Evolutionary conservation across 495 filamentous ascomycete genomes (phyloP).

Genomic region (Neurospora tetrasperma): DNA sequence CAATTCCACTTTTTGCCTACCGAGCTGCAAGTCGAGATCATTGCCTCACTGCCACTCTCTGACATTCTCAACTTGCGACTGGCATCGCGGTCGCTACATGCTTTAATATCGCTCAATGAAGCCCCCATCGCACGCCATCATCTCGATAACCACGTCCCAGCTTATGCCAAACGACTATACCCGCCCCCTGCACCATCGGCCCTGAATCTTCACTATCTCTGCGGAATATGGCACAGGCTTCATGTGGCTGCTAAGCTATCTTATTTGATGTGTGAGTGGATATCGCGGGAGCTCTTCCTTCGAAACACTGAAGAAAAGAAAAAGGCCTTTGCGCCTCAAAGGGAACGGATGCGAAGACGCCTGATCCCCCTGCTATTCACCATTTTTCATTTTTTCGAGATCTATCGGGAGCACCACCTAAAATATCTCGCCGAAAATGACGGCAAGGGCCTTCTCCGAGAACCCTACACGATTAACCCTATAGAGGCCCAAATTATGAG

Average conservation of each 20-base stretch:
- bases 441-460: conserved; percentile 26
- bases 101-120: conserved; percentile 46
- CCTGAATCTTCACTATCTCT: conserved; percentile 45
- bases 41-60: conserved; percentile 43
- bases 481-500: conserved; percentile 44
- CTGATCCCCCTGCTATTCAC: conserved; percentile 46
- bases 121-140: conserved; percentile 45
- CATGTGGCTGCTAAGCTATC: conserved; percentile 47
- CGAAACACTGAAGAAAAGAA: conserved; percentile 38
- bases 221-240: conserved; percentile 47
- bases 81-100: conserved; percentile 43
- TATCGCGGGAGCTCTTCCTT: conserved; percentile 47
- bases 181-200: conserved; percentile 31
- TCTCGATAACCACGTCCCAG: conserved; percentile 40
- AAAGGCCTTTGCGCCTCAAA: conserved; percentile 41
- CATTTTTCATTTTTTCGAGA: conserved; percentile 50
- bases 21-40: conserved; percentile 47
- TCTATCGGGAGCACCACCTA: conserved; percentile 43
- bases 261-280: conserved; percentile 42
- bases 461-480: conserved; percentile 39
- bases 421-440: conserved; percentile 35
- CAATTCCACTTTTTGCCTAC: conserved; percentile 42
- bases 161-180: conserved; percentile 43
- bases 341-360: conserved; percentile 45
- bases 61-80: conserved; percentile 42